phyloP scores from a whole-genome alignment of 331 rosid species.

The Rosa hybrid region DNA sequence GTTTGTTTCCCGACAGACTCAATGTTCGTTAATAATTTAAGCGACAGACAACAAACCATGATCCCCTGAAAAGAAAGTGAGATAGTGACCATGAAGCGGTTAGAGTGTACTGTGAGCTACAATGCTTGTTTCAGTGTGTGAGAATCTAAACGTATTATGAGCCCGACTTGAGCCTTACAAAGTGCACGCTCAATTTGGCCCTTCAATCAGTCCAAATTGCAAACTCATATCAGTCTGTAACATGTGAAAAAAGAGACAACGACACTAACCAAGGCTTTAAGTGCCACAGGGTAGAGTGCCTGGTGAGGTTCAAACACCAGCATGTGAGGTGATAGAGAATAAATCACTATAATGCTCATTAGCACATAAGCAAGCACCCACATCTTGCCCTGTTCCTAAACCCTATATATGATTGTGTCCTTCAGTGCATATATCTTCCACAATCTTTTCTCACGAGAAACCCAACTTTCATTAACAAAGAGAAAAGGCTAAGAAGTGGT shows the following conservation, averaged over 20 bases:
- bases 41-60: background rate
- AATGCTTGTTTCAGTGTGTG: background rate
- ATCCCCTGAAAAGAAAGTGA: background rate
- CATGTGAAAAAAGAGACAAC: conserved; percentile 4
- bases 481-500: background rate
- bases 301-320: conserved; percentile 22
- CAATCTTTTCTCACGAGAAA: background rate
- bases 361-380: background rate
- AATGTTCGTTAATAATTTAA: background rate
- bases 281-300: conserved; percentile 22
- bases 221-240: conserved; percentile 7
- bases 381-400: background rate
- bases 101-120: background rate
- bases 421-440: background rate
- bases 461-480: background rate
- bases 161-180: background rate
- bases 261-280: background rate
- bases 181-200: conserved; percentile 2
- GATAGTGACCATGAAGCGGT: background rate
- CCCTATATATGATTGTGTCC: background rate
- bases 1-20: background rate
- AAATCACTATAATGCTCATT: background rate
- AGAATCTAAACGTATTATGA: background rate
- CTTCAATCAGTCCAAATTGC: background rate
- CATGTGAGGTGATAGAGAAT: conserved; percentile 32